A percentile compares a stretch with the other conserved stretches of the same genome.
These are phyloP conservation scores for Symmetrospora coprosmae DNA, from an alignment of 768 basidiomycete genomes.

Conservation along the genomic window DNA sequence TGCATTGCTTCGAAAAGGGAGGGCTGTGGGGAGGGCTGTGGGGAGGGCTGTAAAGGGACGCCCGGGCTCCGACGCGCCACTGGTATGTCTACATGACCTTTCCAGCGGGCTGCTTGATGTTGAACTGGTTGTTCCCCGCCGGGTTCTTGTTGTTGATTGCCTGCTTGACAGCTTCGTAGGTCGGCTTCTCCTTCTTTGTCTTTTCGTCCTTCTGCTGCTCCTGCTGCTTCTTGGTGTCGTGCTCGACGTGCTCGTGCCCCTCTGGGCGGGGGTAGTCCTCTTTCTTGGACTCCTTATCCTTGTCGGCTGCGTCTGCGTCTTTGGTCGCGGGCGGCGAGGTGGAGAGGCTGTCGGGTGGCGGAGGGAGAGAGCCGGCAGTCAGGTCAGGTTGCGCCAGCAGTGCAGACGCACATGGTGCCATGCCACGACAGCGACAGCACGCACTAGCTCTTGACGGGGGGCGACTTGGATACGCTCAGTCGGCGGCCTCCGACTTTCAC, in stretches of 20 bases:
- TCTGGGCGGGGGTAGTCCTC: constrained; percentile 12
- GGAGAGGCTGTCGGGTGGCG: background rate
- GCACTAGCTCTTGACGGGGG: background rate
- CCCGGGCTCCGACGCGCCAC: too few species aligned
- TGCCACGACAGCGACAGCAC: background rate
- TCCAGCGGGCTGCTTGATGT: constrained; percentile 18
- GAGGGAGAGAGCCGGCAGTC: background rate
- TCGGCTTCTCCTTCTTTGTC: constrained; percentile 5
- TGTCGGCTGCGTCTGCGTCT: background rate
- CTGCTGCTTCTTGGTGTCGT: background rate
- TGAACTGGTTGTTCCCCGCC: background rate
- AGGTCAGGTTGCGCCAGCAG: background rate
- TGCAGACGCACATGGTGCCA: background rate
- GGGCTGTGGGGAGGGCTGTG: too few species aligned
- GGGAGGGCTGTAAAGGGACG: too few species aligned
- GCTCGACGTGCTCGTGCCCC: background rate
- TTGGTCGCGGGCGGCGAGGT: background rate
- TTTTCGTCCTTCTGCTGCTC: background rate
- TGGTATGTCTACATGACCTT: background rate
- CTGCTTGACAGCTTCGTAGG: constrained; percentile 4
- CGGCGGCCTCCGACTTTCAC: too few species aligned
- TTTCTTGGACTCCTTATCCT: background rate
- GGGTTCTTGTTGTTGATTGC: constrained; percentile 5
- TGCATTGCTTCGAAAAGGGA: too few species aligned
- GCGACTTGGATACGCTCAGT: background rate